A percentile compares a stretch with the other conserved stretches of the same genome.
These are phyloP conservation scores for Mortierella sp. DNA, from an alignment of 371 early-diverging fungal species.

Conservation along the genomic window DNA sequence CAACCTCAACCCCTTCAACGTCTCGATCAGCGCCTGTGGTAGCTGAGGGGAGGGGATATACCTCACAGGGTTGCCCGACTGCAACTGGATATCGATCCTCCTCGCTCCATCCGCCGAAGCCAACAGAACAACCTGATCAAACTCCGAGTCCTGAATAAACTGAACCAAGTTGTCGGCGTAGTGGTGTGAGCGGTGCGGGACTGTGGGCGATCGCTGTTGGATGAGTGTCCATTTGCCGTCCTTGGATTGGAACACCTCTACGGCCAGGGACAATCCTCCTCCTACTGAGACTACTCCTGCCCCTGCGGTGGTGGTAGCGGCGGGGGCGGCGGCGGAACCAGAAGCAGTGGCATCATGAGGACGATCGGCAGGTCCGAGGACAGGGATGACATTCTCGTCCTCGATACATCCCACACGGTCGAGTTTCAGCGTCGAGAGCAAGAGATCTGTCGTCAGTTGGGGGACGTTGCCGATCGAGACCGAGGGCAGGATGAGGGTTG, in stretches of 20 bases:
- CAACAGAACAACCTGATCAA: slow-evolving; percentile 69
- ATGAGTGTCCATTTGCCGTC: slow-evolving; percentile 69
- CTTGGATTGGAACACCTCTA: slow-evolving; percentile 68
- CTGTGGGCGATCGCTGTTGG: slow-evolving; percentile 72
- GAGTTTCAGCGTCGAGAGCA: slow-evolving; percentile 75
- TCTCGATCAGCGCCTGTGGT: slow-evolving; percentile 15
- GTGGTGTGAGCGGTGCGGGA: slow-evolving; percentile 45
- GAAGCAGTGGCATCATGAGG: slow-evolving; percentile 2
- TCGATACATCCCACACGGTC: slow-evolving; percentile 77
- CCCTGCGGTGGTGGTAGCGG: slow-evolving; percentile 19
- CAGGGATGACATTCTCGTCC: slow-evolving; percentile 68
- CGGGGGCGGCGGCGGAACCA: background rate
- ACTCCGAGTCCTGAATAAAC: slow-evolving; percentile 67
- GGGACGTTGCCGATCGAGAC: slow-evolving; percentile 89
- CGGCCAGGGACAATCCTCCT: slow-evolving; percentile 32
- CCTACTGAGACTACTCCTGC: background rate
- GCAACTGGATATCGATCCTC: slow-evolving; percentile 73
- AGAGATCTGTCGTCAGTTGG: slow-evolving; percentile 79
- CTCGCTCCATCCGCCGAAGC: slow-evolving; percentile 80
- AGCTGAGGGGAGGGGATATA: slow-evolving; percentile 35
- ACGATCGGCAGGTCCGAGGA: slow-evolving; percentile 58
- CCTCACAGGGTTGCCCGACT: slow-evolving; percentile 54
- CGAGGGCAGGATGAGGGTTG: slow-evolving; percentile 71
- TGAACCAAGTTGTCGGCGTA: slow-evolving; percentile 44
- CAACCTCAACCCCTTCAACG: slow-evolving; percentile 16